These are phyloP conservation scores for Pseudocercospora ulei DNA, from an alignment of 2,329 filamentous ascomycete species.

Conservation along the genomic window DNA sequence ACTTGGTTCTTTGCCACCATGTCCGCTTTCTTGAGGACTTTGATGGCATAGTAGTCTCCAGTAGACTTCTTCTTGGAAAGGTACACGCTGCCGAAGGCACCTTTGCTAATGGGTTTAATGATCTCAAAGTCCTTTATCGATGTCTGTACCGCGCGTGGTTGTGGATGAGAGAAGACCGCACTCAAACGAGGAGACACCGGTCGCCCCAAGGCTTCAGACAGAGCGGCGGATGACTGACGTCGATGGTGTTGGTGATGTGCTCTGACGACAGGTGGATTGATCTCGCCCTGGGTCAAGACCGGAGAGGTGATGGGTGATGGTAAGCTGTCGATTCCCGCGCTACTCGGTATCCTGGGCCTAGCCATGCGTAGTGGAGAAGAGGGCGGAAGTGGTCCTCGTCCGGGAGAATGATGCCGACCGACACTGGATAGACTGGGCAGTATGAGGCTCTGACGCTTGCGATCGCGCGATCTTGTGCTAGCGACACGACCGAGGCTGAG, in stretches of 20 bases:
- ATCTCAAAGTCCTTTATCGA: constrained; percentile 99
- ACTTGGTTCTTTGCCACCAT: constrained; percentile 99
- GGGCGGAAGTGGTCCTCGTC: constrained; percentile 60
- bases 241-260: constrained; percentile 56
- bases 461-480: constrained; percentile 58
- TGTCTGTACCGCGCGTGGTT: constrained; percentile 78
- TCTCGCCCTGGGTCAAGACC: constrained; percentile 71
- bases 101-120: constrained; percentile 98
- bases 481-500: constrained; percentile 64
- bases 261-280: constrained; percentile 61
- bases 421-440: constrained; percentile 57
- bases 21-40: constrained; percentile 97
- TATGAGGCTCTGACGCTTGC: constrained; percentile 78
- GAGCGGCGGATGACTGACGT: constrained; percentile 80
- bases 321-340: constrained; percentile 49
- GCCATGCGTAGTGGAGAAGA: constrained; percentile 69
- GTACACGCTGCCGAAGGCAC: constrained; percentile 95
- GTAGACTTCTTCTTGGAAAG: constrained; percentile 97
- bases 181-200: constrained; percentile 74
- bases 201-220: constrained; percentile 54
- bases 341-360: constrained; percentile 62
- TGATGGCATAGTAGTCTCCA: constrained; percentile 96
- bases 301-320: constrained; percentile 84
- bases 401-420: constrained; percentile 83
- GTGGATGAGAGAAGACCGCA: constrained; percentile 65